Conservation (phyloP, 345 rosid genomes). For the Nasturtium officinale region DNA sequence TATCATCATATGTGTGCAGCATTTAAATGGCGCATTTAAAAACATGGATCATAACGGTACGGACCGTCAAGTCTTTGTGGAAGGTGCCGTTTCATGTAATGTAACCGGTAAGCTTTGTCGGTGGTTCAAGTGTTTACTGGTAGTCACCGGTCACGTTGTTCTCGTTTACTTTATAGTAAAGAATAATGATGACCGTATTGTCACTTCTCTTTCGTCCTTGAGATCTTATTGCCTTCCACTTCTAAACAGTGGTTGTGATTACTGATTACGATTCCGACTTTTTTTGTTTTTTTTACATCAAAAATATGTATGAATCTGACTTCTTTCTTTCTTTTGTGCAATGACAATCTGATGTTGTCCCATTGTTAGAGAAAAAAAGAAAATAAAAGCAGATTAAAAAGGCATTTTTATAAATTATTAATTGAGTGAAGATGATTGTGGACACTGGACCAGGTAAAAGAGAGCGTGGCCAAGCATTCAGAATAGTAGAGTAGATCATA, state of each 20-base stretch:
- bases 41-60: constrained; percentile 24
- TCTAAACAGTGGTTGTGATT: not conserved
- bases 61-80: constrained; percentile 29
- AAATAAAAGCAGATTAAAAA: not conserved
- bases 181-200: constrained; percentile 29
- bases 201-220: constrained; percentile 19
- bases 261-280: constrained; percentile 21
- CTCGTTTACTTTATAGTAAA: constrained; percentile 21
- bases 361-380: not conserved
- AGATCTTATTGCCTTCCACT: constrained; percentile 33
- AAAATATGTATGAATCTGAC: not conserved
- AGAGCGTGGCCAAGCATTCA: not conserved
- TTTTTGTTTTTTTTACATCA: not conserved
- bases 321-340: not conserved
- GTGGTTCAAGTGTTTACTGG: constrained; percentile 39
- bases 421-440: not conserved
- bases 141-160: constrained; percentile 29
- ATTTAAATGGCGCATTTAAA: constrained; percentile 21
- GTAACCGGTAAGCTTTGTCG: constrained; percentile 39
- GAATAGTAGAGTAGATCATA: not conserved
- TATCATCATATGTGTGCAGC: not conserved
- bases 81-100: constrained; percentile 28
- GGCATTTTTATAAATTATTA: not conserved
- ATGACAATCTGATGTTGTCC: not conserved
- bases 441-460: constrained; percentile 15